Evolutionary conservation across 257 asterid genomes (phyloP).

Genomic region (Solanum ahanhuiri): DNA sequence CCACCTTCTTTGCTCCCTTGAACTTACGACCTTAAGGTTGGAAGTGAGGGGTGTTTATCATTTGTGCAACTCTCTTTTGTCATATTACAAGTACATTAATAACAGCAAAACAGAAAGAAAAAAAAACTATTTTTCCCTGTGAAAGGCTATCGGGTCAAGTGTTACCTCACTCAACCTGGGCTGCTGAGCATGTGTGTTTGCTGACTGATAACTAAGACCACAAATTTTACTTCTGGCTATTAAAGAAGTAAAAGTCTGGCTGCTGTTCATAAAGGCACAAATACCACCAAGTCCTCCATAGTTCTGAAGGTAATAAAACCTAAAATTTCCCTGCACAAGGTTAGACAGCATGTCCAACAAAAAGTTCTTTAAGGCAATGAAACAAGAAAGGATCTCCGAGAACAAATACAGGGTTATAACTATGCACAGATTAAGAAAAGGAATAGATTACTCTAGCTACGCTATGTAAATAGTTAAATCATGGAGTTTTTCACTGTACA

Average conservation of each 20-base stretch:
- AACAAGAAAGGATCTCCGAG: not conserved
- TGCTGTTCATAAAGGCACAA: not conserved
- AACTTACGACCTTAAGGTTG: accelerated
- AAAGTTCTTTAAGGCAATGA: not conserved
- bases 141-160: not conserved
- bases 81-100: no score
- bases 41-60: no score
- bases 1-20: no score
- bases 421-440: not conserved
- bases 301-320: not conserved
- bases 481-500: not conserved
- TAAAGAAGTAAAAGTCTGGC: not conserved
- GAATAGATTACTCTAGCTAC: not conserved
- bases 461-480: not conserved
- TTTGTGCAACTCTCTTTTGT: accelerated
- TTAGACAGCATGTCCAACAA: not conserved
- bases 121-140: not conserved
- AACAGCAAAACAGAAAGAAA: not conserved
- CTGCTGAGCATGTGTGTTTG: not conserved
- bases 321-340: not conserved
- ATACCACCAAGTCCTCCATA: not conserved
- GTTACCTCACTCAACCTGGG: not conserved
- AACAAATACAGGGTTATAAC: not conserved
- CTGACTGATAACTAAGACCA: not conserved
- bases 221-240: not conserved